A percentile compares a stretch with the other conserved stretches of the same genome.
phyloP scores from a whole-genome alignment of 202 grass and related monocot genomes.

The Elaeis oleifera region DNA sequence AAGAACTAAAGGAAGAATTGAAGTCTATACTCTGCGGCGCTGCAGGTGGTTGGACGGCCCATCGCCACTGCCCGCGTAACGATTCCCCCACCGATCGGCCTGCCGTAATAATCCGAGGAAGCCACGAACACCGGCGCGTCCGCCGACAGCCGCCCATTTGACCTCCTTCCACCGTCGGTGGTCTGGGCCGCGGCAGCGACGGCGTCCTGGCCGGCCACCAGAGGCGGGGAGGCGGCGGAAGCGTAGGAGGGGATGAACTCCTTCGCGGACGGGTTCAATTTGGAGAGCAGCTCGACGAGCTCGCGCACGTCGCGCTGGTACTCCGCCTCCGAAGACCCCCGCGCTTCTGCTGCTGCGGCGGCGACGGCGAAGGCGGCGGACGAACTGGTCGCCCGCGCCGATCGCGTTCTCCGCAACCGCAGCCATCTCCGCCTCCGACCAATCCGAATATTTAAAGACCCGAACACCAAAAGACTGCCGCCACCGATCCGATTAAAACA shows the following conservation, averaged over 20 bases:
- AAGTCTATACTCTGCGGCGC: background rate
- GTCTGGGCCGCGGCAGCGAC: no score
- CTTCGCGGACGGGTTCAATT: constrained; percentile 84
- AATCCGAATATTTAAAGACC: no score
- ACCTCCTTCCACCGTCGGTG: no score
- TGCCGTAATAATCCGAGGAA: no score
- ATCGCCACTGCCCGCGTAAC: background rate
- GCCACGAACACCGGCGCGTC: constrained; percentile 26
- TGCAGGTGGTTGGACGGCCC: background rate
- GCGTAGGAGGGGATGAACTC: constrained; percentile 61
- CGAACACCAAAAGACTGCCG: no score
- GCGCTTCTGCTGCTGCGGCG: background rate
- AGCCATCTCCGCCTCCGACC: background rate
- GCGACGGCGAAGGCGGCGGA: background rate
- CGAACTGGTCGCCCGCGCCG: background rate
- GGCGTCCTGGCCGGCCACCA: constrained; percentile 1
- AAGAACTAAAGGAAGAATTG: background rate
- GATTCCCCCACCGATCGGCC: no score
- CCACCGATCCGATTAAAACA: no score
- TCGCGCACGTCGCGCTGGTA: constrained; percentile 66
- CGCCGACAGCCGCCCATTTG: background rate
- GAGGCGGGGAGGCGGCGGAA: background rate
- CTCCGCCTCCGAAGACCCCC: constrained; percentile 29
- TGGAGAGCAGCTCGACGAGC: constrained; percentile 85
- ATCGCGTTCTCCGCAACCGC: background rate